Percentiles rank a stretch among this genome's conserved stretches.
Conservation (phyloP, 371 early-diverging fungal genomes). For the Sporodiniella umbellata region DNA sequence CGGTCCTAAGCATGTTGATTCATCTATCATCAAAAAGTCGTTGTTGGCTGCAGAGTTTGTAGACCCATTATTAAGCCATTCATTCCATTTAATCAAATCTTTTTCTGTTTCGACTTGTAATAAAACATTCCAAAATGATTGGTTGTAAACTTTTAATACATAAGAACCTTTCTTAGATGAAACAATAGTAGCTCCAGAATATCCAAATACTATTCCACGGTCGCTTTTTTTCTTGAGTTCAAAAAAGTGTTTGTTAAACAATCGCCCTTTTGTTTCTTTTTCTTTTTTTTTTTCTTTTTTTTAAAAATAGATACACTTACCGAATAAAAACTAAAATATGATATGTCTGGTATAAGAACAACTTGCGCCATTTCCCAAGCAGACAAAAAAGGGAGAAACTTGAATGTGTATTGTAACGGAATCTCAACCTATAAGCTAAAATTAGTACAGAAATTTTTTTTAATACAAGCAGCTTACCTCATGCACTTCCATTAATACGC, state of each 20-base stretch:
- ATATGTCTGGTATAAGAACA: constrained; percentile 43
- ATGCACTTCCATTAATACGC: constrained; percentile 42
- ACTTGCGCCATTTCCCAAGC: constrained; percentile 59
- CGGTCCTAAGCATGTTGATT: neutral
- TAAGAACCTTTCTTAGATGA: constrained; percentile 31
- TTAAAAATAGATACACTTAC: constrained; percentile 18
- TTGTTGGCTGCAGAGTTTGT: neutral
- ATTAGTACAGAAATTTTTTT: too few relatives aligned
- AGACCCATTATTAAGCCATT: constrained; percentile 26
- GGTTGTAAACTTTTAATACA: constrained; percentile 44
- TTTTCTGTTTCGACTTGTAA: constrained; percentile 50
- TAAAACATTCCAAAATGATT: constrained; percentile 33
- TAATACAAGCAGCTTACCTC: constrained; percentile 28
- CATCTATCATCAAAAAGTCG: constrained; percentile 2
- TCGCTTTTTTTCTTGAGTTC: constrained; percentile 41
- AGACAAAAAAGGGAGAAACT: constrained; percentile 47
- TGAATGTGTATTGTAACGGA: constrained; percentile 44
- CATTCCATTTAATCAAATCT: constrained; percentile 42
- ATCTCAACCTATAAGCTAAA: constrained; percentile 26
- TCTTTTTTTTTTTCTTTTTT: constrained; percentile 2
- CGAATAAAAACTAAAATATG: constrained; percentile 53
- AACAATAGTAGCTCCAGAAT: constrained; percentile 36
- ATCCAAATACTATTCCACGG: constrained; percentile 43
- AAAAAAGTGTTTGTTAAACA: too few relatives aligned
- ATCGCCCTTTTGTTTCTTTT: constrained; percentile 37